A percentile compares a stretch with the other conserved stretches of the same genome.
Evolutionary conservation across 1,139 yeast genomes (phyloP).

Genomic region (Yamadazyma songkhlaensis): DNA sequence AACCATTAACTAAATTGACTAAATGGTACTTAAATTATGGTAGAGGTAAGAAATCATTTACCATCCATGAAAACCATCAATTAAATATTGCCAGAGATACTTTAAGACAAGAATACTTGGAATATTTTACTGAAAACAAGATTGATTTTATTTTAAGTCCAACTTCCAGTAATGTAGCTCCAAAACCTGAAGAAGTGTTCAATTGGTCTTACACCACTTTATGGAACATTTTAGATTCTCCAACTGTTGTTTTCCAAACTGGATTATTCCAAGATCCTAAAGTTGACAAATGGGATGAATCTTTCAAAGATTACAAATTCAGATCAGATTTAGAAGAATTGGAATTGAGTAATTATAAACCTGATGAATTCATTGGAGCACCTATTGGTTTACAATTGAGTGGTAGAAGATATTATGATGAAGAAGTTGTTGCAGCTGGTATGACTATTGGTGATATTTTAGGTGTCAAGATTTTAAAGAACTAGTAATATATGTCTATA

Average conservation of each 20-base stretch:
- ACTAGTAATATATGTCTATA: conserved; percentile 1
- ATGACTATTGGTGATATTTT: conserved; percentile 30
- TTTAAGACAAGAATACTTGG: conserved; percentile 53
- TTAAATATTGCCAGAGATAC: conserved; percentile 50
- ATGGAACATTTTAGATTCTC: conserved; percentile 63
- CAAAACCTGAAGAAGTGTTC: conserved; percentile 59
- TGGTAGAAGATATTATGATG: conserved; percentile 40
- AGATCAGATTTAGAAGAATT: conserved; percentile 48
- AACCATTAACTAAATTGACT: conserved; percentile 59
- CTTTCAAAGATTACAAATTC: conserved; percentile 23
- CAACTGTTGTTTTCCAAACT: conserved; percentile 60
- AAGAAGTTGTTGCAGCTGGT: conserved; percentile 42
- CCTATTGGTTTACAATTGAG: conserved; percentile 41
- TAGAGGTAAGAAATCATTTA: conserved; percentile 45
- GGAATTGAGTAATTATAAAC: conserved; percentile 29
- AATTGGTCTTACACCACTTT: conserved; percentile 78
- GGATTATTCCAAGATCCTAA: conserved; percentile 57
- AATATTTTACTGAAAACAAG: conserved; percentile 49
- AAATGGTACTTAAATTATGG: conserved; percentile 60
- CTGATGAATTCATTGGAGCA: conserved; percentile 34
- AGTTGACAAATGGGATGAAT: conserved; percentile 39
- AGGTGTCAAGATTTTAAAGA: conserved; percentile 20
- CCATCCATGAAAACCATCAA: conserved; percentile 46
- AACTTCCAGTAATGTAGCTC: conserved; percentile 69
- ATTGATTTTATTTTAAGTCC: conserved; percentile 72